Evolutionary conservation across 1,139 yeast species (phyloP).

Genomic region (Wickerhamomyces sp.): DNA sequence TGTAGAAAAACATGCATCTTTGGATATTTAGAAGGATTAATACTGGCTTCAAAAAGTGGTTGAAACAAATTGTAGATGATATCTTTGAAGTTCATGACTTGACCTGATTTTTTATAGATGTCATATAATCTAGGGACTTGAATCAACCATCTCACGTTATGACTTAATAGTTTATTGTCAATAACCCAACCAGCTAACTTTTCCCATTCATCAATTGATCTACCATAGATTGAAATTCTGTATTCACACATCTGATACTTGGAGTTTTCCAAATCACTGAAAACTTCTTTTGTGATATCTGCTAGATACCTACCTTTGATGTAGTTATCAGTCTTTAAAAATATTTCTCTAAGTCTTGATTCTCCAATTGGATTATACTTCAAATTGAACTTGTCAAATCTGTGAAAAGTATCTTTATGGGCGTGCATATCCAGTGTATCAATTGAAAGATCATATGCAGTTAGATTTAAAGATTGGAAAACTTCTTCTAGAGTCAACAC

Average conservation of each 20-base stretch:
- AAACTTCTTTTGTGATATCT: conserved; percentile 87
- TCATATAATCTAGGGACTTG: conserved; percentile 95
- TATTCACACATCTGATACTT: conserved; percentile 97
- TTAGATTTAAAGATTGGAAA: conserved; percentile 80
- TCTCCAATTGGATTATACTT: conserved; percentile 98
- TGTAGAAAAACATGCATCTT: conserved; percentile 83
- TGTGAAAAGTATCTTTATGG: conserved; percentile 94
- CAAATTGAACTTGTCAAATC: conserved; percentile 95
- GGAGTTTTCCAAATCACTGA: conserved; percentile 87
- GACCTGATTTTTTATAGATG: conserved; percentile 72
- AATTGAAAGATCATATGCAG: conserved; percentile 92
- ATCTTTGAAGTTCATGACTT: conserved; percentile 69
- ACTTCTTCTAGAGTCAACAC: conserved; percentile 84
- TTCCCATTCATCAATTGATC: conserved; percentile 90
- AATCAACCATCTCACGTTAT: conserved; percentile 93
- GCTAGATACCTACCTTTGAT: conserved; percentile 87
- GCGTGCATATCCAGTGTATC: conserved; percentile 99
- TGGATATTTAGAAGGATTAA: conserved; percentile 81
- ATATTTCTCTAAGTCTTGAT: conserved; percentile 91
- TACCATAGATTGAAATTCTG: conserved; percentile 90
- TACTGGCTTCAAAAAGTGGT: conserved; percentile 90
- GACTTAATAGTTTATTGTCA: conserved; percentile 86
- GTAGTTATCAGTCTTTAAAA: conserved; percentile 90
- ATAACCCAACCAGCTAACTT: conserved; percentile 92
- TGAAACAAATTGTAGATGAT: conserved; percentile 72